These are phyloP conservation scores for Kurtzmaniella fragi DNA, from an alignment of 805 yeast species.

Conservation along the genomic window DNA sequence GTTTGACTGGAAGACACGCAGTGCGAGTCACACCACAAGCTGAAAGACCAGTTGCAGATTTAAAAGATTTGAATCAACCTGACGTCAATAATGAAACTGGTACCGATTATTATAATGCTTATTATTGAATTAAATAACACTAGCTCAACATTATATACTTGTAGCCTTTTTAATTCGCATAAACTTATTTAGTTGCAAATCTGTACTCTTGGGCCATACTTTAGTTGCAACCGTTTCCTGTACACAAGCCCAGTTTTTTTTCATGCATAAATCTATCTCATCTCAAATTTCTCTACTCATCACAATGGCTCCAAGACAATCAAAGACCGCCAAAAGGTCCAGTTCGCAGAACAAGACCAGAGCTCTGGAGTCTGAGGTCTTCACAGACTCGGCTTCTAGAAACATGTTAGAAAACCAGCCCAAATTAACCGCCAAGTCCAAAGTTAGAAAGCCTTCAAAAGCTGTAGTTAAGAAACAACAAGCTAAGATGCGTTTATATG, in stretches of 20 bases:
- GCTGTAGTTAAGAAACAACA: constrained; percentile 60
- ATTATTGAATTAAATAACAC: not conserved
- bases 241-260: not conserved
- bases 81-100: constrained; percentile 12
- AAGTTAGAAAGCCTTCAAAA: constrained; percentile 44
- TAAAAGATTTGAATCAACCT: constrained; percentile 30
- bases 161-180: not conserved
- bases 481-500: constrained; percentile 60
- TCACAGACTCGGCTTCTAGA: constrained; percentile 61
- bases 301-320: constrained; percentile 54
- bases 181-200: not conserved
- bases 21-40: constrained; percentile 36
- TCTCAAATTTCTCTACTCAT: not conserved
- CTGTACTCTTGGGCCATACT: not conserved
- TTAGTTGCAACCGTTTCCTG: not conserved
- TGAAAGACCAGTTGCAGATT: constrained; percentile 32
- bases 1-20: constrained; percentile 27
- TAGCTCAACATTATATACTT: too few relatives aligned
- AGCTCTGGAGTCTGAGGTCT: constrained; percentile 60
- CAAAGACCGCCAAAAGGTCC: constrained; percentile 55
- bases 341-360: constrained; percentile 49
- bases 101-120: not conserved
- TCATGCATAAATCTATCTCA: not conserved
- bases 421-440: constrained; percentile 55
- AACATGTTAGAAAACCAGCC: constrained; percentile 59